Conservation (phyloP, 176 grass and related monocot genomes). For the Paspalum notatum region DNA sequence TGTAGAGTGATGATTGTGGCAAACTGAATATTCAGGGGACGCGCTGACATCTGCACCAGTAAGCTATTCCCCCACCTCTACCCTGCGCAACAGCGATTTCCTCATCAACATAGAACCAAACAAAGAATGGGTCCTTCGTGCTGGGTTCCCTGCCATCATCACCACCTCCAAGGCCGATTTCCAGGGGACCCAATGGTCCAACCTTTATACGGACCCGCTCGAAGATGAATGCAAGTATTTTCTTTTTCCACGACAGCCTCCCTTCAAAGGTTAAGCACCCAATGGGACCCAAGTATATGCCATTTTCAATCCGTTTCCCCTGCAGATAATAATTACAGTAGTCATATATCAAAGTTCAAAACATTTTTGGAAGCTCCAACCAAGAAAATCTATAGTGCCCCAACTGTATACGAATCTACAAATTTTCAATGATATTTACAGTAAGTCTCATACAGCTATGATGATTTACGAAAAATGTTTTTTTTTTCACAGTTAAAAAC, state of each 20-base stretch:
- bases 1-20: neutral
- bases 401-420: neutral
- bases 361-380: neutral
- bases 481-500: constrained; percentile 23
- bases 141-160: constrained; percentile 56
- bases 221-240: constrained; percentile 90
- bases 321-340: constrained; percentile 36
- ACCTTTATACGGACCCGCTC: constrained; percentile 68
- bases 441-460: neutral
- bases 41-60: constrained; percentile 81
- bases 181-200: constrained; percentile 69
- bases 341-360: neutral
- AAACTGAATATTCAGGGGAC: constrained; percentile 42
- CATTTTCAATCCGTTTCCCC: constrained; percentile 89
- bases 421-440: neutral
- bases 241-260: constrained; percentile 84
- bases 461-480: neutral
- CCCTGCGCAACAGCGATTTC: constrained; percentile 91
- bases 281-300: constrained; percentile 70
- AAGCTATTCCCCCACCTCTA: constrained; percentile 79
- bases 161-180: constrained; percentile 51
- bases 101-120: constrained; percentile 95
- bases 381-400: neutral
- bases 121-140: constrained; percentile 83
- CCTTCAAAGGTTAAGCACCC: constrained; percentile 82